Evolutionary conservation across 2,329 filamentous ascomycete genomes (phyloP).

Genomic region (Ilyonectria sp.): DNA sequence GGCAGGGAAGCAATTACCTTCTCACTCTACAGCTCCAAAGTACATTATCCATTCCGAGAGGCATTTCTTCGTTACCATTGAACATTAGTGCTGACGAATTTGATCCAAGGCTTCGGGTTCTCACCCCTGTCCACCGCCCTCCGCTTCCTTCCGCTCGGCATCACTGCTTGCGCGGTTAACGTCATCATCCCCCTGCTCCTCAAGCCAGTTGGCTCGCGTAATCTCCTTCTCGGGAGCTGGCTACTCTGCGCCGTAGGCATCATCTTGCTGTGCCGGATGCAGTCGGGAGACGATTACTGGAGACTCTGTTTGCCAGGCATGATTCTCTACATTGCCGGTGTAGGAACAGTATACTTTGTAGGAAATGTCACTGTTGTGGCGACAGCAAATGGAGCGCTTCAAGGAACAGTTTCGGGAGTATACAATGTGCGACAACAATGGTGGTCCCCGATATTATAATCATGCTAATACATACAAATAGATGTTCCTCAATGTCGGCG

Average conservation of each 20-base stretch:
- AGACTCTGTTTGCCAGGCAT: neutral
- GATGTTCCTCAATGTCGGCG: neutral
- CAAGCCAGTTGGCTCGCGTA: neutral
- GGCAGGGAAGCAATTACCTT: conserved; percentile 1
- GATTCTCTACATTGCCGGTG: neutral
- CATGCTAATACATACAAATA: neutral
- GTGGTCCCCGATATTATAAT: neutral
- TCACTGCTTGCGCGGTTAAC: neutral
- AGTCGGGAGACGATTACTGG: neutral
- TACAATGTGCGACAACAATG: neutral
- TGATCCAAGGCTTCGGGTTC: neutral
- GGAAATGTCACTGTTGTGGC: neutral
- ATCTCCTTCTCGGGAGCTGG: neutral
- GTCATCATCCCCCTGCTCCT: neutral
- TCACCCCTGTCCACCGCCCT: neutral
- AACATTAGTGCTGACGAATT: neutral
- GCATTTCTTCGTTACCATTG: neutral
- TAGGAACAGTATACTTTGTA: neutral
- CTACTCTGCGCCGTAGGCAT: neutral
- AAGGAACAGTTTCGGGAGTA: neutral
- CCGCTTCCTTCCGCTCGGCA: neutral
- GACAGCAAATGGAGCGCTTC: neutral
- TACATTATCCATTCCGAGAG: neutral
- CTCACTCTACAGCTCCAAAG: neutral
- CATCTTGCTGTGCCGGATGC: neutral